Percentiles rank a stretch among this genome's conserved stretches.
These are phyloP conservation scores for Inonotus obliquus DNA, from an alignment of 1,284 basidiomycete species.

Conservation along the genomic window DNA sequence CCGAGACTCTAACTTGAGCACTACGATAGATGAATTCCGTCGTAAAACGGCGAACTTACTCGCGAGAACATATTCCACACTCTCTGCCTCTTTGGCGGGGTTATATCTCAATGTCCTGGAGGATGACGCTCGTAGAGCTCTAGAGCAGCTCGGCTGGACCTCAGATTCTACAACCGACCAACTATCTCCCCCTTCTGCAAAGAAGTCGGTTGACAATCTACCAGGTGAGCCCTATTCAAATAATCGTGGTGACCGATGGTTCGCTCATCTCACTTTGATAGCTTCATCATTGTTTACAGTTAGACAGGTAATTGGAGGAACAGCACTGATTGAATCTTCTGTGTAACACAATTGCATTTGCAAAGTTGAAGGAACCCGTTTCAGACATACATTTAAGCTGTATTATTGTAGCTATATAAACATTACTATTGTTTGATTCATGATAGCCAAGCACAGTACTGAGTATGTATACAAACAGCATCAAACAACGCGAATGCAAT, in stretches of 20 bases:
- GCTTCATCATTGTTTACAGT: constrained; percentile 3
- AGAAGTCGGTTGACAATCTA: not conserved
- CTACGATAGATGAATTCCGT: constrained; percentile 42
- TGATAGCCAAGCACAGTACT: too few relatives aligned
- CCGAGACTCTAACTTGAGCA: not conserved
- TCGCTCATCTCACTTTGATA: not conserved
- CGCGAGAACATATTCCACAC: constrained; percentile 55
- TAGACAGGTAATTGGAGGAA: not conserved
- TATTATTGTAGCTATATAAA: too few relatives aligned
- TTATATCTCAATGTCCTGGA: constrained; percentile 48
- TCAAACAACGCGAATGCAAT: constrained; percentile 1
- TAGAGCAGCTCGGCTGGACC: constrained; percentile 42
- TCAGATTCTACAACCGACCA: constrained; percentile 45
- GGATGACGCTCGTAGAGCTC: constrained; percentile 46
- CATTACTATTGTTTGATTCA: too few relatives aligned
- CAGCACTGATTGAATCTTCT: not conserved
- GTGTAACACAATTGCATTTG: not conserved
- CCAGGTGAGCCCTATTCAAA: not conserved
- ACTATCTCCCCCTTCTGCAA: not conserved
- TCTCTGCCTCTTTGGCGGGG: constrained; percentile 48
- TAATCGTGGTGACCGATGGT: not conserved
- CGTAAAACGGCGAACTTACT: constrained; percentile 48
- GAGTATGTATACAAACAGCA: not conserved
- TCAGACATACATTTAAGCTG: too few relatives aligned
- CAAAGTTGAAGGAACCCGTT: too few relatives aligned